Evolutionary conservation across 768 basidiomycete genomes (phyloP).

Genomic region (Exidia glandulosa): DNA sequence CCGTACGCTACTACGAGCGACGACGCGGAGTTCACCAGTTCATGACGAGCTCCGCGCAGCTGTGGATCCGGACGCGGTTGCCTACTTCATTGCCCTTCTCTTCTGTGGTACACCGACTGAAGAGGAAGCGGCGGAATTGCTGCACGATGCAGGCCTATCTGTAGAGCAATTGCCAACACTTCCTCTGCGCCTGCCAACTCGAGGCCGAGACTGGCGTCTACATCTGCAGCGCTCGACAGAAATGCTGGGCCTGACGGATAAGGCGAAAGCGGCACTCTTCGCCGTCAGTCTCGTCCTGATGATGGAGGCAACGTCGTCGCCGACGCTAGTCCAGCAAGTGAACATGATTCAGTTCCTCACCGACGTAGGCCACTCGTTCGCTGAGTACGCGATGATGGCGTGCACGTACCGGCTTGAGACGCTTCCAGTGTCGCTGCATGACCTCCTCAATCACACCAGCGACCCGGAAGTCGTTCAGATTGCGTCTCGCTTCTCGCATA

Average conservation of each 20-base stretch:
- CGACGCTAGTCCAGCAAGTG: background rate
- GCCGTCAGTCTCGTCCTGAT: background rate
- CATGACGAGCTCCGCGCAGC: slow-evolving; percentile 30
- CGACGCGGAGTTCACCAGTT: slow-evolving; percentile 16
- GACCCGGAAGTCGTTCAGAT: background rate
- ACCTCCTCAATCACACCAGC: background rate
- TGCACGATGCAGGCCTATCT: slow-evolving; percentile 47
- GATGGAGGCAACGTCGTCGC: background rate
- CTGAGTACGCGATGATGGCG: background rate
- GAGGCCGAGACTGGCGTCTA: background rate
- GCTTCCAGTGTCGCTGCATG: background rate
- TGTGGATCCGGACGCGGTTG: slow-evolving; percentile 51
- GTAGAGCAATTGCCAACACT: background rate
- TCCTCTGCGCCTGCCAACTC: background rate
- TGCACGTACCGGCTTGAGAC: background rate
- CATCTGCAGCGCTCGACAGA: background rate
- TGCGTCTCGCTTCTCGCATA: background rate
- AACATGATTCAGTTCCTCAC: background rate
- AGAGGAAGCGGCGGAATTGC: slow-evolving; percentile 45
- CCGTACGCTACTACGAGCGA: slow-evolving; percentile 40
- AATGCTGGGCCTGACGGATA: background rate
- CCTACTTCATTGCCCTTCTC: slow-evolving; percentile 71
- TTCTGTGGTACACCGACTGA: slow-evolving; percentile 46
- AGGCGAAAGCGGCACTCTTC: background rate
- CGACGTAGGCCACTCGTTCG: background rate